Base-by-base conservation (phyloP, 1,284 basidiomycete genomes). In the Ganoderma lucidum region DNA sequence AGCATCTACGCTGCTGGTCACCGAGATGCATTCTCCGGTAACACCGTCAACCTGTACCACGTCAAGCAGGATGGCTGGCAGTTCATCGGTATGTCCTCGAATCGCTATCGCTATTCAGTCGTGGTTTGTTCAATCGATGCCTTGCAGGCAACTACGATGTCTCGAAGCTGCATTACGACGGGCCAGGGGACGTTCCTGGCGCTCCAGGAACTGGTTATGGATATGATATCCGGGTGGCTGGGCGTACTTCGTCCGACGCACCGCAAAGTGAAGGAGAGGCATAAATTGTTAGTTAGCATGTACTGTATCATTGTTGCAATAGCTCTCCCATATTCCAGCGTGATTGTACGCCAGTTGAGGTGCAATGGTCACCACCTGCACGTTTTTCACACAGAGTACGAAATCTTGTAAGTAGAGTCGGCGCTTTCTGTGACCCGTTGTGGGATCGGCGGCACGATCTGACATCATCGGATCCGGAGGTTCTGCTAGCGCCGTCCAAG, bases 1-100 rank as follows among this genome's bases (percentile, higher is more conserved):
- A 97, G 96, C 75, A 99, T 99, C 80, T 97, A 98, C 75, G 98
- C 97, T 58, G 98, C 98, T 60, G 96, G 96, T 69, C 97, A 99
- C 81, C 92, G 97, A 73, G 98, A 99, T 81, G 98, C 97, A 0
- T 99, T 95, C 87, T 99, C 97, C 4, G 98, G 98, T 71, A 98
- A 98, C 83, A 93, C 95, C 3, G 93, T 95, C 83, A 99, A 99
- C 83, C 86, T 99, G 41, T 99, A 95, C 80, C 97, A 98, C 75
- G 95, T 99, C 76, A 93, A 95, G 79, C 93, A 98, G 81, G 88
- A 95, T 71, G 98, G 97, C 2, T 99, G 96, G 96, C 85, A 90
- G 73, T 97, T 96, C 83, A 93, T 97, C 76, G 94, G 95, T 96
- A 77, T 62, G 89, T 83, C 4, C 61, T 35, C 39, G 15, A 44